Evolutionary conservation across 2,329 filamentous ascomycete genomes (phyloP), one percentile per base, ranked within the genome.

Genomic region (Metarhizium guizhouense): DNA sequence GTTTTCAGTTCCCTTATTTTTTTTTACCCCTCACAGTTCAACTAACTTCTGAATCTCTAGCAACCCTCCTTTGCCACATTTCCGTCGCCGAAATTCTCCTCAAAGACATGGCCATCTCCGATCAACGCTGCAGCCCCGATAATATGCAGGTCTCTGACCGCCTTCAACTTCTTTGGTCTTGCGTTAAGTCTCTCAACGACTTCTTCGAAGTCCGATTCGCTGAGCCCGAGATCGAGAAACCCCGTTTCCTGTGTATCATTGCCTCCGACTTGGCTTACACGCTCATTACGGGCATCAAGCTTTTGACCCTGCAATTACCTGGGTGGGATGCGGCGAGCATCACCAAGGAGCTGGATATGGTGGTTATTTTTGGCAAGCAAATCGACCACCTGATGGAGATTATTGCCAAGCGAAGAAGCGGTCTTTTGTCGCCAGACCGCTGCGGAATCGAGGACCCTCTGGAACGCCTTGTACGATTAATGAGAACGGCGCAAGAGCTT

Each of bases 241-340:
- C 75, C 20, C 69, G 67, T 14, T 76, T 74, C 55, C 65, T 75
- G 14, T 72, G 72, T 60, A 68, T 79, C 54, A 70, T 70, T 14
- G 71, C 73, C 8, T 78, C 75, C 25, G 77, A 80, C 61, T 71
- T 76, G 49, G 69, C 76, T 52, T 79, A 74, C 59, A 68, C 71
- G 34, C 70, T 79, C 59, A 69, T 80, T 58, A 73, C 70, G 0
- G 70, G 68, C 43, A 69, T 80, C 18, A 76, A 75, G 62, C 69
- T 81, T n/a, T 68, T 76, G 56, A 74, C 71, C 11, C 64, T 79
- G 13, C 68, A 70, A 43, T 58, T 73, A 1, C 74, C 76, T 0
- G 76, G 76, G 0, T 80, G 77, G 77, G 72, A 79, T 52, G 63
- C 72, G 3, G 61, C 61, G 2, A 61, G 65, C 1, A 70, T 73